Evolutionary conservation across 306 rosid species (phyloP).

Genomic region (Cicer arietinum): DNA sequence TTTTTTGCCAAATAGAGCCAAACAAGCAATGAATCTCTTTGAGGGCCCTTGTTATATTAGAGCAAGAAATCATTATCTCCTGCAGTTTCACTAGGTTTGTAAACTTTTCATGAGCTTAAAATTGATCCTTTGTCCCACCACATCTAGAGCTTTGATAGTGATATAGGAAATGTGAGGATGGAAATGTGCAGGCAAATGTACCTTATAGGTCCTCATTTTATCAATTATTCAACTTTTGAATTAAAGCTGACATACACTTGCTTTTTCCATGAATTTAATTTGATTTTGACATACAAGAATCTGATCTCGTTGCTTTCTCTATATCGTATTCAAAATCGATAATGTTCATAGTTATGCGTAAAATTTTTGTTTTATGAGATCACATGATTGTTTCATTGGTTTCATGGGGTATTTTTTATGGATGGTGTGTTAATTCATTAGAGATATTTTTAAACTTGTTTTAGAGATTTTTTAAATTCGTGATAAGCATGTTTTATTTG

Average conservation of each 20-base stretch:
- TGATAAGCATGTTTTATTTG: too few species aligned
- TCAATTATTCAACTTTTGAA: conserved; percentile 54
- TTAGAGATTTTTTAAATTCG: too few species aligned
- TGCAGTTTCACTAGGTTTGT: conserved; percentile 31
- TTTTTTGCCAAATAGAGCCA: too few species aligned
- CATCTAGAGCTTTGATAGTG: conserved; percentile 41
- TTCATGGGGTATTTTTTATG: too few species aligned
- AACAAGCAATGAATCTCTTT: not conserved
- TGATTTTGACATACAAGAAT: conserved; percentile 41
- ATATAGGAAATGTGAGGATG: conserved; percentile 43
- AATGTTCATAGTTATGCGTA: not conserved
- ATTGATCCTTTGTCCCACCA: conserved; percentile 52
- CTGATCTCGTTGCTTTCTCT: conserved; percentile 16
- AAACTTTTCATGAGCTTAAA: conserved; percentile 41
- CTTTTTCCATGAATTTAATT: conserved; percentile 29
- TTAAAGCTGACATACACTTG: conserved; percentile 53
- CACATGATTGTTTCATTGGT: too few species aligned
- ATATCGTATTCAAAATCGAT: conserved; percentile 12
- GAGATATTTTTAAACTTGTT: too few species aligned
- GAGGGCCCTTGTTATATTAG: conserved; percentile 12
- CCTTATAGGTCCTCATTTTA: conserved; percentile 25
- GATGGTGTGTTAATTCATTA: too few species aligned
- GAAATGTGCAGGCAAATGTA: conserved; percentile 41
- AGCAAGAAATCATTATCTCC: conserved; percentile 41
- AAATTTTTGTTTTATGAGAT: too few species aligned